Percentiles rank a stretch among this genome's conserved stretches.
phyloP scores from a whole-genome alignment of 2,329 filamentous ascomycete genomes.

The Canariomyces notabilis region DNA sequence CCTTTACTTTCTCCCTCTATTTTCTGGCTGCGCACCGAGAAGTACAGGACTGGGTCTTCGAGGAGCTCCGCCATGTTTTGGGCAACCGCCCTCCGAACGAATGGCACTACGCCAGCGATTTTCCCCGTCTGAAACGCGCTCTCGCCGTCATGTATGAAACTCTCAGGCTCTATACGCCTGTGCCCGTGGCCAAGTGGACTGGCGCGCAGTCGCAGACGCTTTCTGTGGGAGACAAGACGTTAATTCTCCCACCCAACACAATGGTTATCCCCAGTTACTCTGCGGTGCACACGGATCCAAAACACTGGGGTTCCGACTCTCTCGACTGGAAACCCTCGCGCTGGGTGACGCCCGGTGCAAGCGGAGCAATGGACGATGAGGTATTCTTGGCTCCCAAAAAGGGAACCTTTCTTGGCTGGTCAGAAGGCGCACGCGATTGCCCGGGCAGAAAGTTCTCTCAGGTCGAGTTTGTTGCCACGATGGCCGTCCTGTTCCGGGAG shows the following conservation, averaged over 20 bases:
- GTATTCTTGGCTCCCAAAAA: slow-evolving; percentile 15
- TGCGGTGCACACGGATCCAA: slow-evolving; percentile 25
- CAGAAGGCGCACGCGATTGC: slow-evolving; percentile 29
- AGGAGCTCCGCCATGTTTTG: slow-evolving; percentile 33
- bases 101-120: slow-evolving; percentile 34
- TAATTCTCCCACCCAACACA: slow-evolving; percentile 23
- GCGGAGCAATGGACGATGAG: too few species aligned
- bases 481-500: slow-evolving; percentile 26
- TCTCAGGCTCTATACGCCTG: slow-evolving; percentile 36
- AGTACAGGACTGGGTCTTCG: slow-evolving; percentile 41
- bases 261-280: slow-evolving; percentile 22
- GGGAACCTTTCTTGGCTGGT: slow-evolving; percentile 28
- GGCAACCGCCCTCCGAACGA: slow-evolving; percentile 19
- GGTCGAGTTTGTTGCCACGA: slow-evolving; percentile 30
- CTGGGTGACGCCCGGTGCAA: slow-evolving; percentile 21
- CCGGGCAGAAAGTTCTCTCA: slow-evolving; percentile 31
- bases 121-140: slow-evolving; percentile 39
- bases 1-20: slow-evolving; percentile 37
- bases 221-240: slow-evolving; percentile 14
- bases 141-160: slow-evolving; percentile 39
- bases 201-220: slow-evolving; percentile 15
- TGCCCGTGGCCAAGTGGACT: slow-evolving; percentile 28
- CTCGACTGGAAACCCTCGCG: slow-evolving; percentile 25
- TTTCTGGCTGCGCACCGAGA: slow-evolving; percentile 41
- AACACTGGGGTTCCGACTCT: slow-evolving; percentile 26